Evolutionary conservation across 345 rosid species (phyloP), one percentile per base, ranked within the genome.

Genomic region (Lepidium sativum): DNA sequence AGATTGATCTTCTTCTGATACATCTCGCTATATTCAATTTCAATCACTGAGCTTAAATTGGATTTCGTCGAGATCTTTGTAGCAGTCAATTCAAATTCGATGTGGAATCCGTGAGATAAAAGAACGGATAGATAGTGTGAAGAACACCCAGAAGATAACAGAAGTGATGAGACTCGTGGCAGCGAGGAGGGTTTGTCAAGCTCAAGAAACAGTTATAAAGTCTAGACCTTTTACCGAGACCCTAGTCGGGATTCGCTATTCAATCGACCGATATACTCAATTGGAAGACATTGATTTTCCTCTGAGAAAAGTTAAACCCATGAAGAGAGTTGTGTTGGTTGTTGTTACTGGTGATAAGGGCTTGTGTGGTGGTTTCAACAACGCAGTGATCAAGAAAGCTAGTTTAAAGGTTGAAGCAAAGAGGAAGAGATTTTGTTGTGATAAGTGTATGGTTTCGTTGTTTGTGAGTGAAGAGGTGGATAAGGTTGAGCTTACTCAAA

Each of bases 111-210:
- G 95, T 29, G 84, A 92, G 71, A 38, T 92, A 12, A 72, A 82
- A 31, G 75, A 81, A 37, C 76, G 96, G 20, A 84, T 92, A 59
- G 69, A 66, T 32, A 40, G 83, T 1, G 86, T 92, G 14, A 89
- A 86, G 68, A 86, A 33, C 64, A 79, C 86, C 0, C 85, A 82
- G 45, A 89, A 86, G 79, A 77, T 92, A 51, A 84, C 96, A 0
- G 95, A 89, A 47, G 90, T 96, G 2, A 86, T 87, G 98, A 92
- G 80, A 51, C 82, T 92, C 21, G 91, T 92, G 9, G 82, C 96
- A 0, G 96, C 91, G 13, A 95, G 92, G 3, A 87, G 77, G 70
- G 72, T 92, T 31, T 77, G 98, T 50, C 70, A 85, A 70, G 96
- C 98, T 62, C 96, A 89, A 71, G 89, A 92, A 73, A 91, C 96